A percentile compares a stretch with the other conserved stretches of the same genome.
phyloP scores from a whole-genome alignment of 2,329 filamentous ascomycete genomes.

The Claviceps digitariae region DNA sequence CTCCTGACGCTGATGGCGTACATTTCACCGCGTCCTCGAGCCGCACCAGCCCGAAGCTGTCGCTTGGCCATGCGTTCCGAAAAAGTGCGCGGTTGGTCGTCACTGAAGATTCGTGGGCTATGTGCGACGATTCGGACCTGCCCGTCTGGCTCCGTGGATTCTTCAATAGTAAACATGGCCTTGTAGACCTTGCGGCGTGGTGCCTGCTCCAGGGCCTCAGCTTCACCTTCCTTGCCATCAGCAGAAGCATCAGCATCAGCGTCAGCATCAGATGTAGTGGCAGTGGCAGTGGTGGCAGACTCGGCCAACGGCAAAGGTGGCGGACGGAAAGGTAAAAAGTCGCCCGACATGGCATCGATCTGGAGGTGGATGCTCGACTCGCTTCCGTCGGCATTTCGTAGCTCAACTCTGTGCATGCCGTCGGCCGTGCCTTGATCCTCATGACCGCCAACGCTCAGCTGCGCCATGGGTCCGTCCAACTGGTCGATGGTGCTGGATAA shows the following conservation, averaged over 20 bases:
- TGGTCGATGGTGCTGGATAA: conserved; percentile 46
- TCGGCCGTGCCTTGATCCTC: conserved; percentile 29
- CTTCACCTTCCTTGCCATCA: conserved; percentile 16
- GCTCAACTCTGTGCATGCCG: conserved; percentile 35
- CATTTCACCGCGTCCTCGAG: conserved; percentile 45
- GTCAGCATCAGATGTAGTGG: conserved; percentile 15
- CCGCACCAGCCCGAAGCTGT: conserved; percentile 45
- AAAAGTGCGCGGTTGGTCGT: conserved; percentile 41
- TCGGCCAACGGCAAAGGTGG: conserved; percentile 65
- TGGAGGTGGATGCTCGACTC: conserved; percentile 50
- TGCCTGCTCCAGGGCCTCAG: conserved; percentile 20
- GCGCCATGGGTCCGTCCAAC: conserved; percentile 44
- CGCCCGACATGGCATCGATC: conserved; percentile 53
- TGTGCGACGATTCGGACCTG: conserved; percentile 48
- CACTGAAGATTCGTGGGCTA: conserved; percentile 42
- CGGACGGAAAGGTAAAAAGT: conserved; percentile 68
- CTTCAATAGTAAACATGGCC: conserved; percentile 53
- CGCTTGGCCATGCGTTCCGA: conserved; percentile 57
- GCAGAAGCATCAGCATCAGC: conserved; percentile 25
- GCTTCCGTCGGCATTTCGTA: conserved; percentile 42
- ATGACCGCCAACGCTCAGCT: conserved; percentile 31
- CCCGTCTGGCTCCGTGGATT: conserved; percentile 45
- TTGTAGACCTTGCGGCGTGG: conserved; percentile 45
- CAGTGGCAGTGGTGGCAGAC: conserved; percentile 18
- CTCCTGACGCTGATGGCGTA: conserved; percentile 80